These are phyloP conservation scores for Harringtonia lauricola DNA, from an alignment of 2,329 filamentous ascomycete species.

Conservation along the genomic window DNA sequence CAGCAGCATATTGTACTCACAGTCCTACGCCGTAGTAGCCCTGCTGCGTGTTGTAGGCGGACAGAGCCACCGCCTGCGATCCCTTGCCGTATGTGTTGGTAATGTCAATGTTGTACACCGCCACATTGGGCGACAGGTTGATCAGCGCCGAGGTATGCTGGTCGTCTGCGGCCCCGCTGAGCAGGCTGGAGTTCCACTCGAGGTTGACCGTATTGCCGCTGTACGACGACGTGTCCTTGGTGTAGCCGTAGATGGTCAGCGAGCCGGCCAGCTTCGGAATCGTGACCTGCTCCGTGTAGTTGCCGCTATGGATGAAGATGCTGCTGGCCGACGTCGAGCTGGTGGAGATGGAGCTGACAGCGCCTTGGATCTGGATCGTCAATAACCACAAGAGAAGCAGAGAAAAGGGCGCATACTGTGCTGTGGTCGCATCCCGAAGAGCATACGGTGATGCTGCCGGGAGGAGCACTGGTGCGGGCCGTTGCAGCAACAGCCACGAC, in stretches of 20 bases:
- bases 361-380: conserved; percentile 31
- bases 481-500: not conserved
- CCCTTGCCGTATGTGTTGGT: conserved; percentile 34
- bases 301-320: conserved; percentile 52
- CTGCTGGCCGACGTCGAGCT: conserved; percentile 36
- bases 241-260: conserved; percentile 43
- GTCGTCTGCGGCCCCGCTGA: conserved; percentile 38
- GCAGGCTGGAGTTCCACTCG: conserved; percentile 31
- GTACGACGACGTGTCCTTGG: conserved; percentile 39
- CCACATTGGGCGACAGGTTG: conserved; percentile 36
- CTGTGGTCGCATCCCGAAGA: conserved; percentile 2
- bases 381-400: not conserved
- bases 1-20: not conserved
- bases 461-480: not conserved
- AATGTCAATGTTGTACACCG: conserved; percentile 51
- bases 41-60: conserved; percentile 28
- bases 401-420: not conserved
- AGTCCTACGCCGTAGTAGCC: conserved; percentile 36
- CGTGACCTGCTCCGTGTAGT: conserved; percentile 50
- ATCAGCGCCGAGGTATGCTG: conserved; percentile 31
- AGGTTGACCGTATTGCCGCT: conserved; percentile 45
- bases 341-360: conserved; percentile 46
- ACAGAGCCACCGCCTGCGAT: conserved; percentile 34
- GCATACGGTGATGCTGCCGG: conserved; percentile 10
- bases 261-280: conserved; percentile 34